Evolutionary conservation across 139 green algal species (phyloP).

Genomic region (Eudorina sp.): DNA sequence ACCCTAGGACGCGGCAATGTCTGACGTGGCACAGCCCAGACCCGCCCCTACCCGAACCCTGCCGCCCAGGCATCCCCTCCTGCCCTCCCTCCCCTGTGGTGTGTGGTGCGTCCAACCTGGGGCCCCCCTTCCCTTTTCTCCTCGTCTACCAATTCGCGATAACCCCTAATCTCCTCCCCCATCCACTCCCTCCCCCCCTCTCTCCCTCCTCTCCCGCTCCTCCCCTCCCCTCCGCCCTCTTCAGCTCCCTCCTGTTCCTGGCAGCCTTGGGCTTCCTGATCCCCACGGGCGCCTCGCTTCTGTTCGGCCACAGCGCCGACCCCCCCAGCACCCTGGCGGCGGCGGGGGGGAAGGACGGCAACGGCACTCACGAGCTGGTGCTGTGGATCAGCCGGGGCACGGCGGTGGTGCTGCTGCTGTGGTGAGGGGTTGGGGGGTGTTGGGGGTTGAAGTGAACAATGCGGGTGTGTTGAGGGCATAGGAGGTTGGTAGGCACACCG

Average conservation of each 20-base stretch:
- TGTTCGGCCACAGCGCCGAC: constrained; percentile 40
- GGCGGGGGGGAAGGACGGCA: too few species aligned
- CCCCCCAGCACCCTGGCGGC: too few species aligned
- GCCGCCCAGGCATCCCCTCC: too few species aligned
- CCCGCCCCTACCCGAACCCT: too few species aligned
- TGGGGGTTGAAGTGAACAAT: neutral
- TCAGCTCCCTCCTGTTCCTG: constrained; percentile 85
- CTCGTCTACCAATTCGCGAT: too few species aligned
- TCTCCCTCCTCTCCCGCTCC: neutral
- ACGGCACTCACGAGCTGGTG: constrained; percentile 17
- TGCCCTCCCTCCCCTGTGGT: too few species aligned
- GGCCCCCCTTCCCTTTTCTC: neutral
- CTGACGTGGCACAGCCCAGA: too few species aligned
- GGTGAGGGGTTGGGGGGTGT: neutral
- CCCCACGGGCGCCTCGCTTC: constrained; percentile 65
- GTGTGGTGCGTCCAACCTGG: too few species aligned
- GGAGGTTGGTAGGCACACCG: too few species aligned
- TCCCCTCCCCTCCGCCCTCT: neutral
- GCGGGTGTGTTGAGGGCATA: too few species aligned
- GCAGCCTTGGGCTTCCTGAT: constrained; percentile 84
- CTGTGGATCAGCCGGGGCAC: constrained; percentile 47
- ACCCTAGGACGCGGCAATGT: too few species aligned
- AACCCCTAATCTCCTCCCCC: too few species aligned
- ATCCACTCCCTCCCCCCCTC: neutral
- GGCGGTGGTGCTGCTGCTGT: constrained; percentile 37